Base-by-base conservation (phyloP, 441 rosid species). In the Erodium texanum region DNA sequence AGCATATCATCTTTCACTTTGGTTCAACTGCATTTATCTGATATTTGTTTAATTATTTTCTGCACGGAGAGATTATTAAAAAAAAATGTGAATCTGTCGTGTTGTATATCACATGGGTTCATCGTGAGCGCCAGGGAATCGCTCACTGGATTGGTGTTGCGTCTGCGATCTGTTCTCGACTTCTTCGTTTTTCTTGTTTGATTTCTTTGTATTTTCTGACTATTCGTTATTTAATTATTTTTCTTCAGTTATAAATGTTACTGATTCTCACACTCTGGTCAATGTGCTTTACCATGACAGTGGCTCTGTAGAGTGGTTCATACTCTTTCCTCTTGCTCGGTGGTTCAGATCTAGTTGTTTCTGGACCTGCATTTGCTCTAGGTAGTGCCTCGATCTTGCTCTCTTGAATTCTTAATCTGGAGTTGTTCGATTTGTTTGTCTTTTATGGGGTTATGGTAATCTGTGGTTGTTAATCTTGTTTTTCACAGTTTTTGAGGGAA, bases 351-450 rank as follows among this genome's bases (percentile, higher is more conserved):
- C 64, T 61, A 6, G 64, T n/a, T 11, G 12, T 62, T 62, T 11
- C 65, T 23, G 32, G 65, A 62, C 65, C 65, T 62, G 36, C 24
- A 23, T 24, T 62, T 62, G 65, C 65, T 22, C 1, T 27, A 62
- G 65, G 65, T 62, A 62, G 54, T 45, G 3, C 54, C 41, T 45
- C 54, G 15, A 45, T 45, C 54, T 45, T 6, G 14, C 54, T 23
- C 16, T 24, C 64, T 24, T 23, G 36, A 11, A 23, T 45, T 45
- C 16, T 24, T 24, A 24, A n/a, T 24, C 7, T 62, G 5, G 65
- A 9, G 36, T 22, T 15, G 32, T 62, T 62, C 24, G 24, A 62
- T 62, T 22, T 23, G 10, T 36, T 36, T 36, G 10, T 6, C 41
- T 45, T 15, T n/a, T 45, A 45, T 45, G 54, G 32, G 24, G 24